A percentile compares a stretch with the other conserved stretches of the same genome.
Evolutionary conservation across 2,329 filamentous ascomycete genomes (phyloP).

Genomic region (Aspergillus quadricinctus): DNA sequence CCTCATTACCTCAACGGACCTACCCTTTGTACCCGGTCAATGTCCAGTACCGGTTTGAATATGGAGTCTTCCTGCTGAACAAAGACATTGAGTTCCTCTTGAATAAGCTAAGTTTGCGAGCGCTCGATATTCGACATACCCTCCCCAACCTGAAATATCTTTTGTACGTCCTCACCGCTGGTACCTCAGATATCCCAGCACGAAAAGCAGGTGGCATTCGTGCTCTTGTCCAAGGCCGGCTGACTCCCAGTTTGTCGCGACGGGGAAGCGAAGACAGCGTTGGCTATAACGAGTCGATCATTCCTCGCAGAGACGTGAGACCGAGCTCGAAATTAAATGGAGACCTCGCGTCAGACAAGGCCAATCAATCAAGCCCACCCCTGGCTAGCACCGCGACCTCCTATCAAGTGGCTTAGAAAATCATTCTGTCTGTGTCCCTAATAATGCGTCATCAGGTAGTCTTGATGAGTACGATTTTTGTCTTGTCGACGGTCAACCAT

Average conservation of each 20-base stretch:
- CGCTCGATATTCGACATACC: slow-evolving; percentile 87
- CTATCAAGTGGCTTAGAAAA: slow-evolving; percentile 15
- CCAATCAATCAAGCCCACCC: slow-evolving; percentile 10
- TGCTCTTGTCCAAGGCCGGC: slow-evolving; percentile 39
- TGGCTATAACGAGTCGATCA: slow-evolving; percentile 26
- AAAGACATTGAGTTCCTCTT: slow-evolving; percentile 79
- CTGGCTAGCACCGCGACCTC: slow-evolving; percentile 14
- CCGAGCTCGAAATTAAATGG: slow-evolving; percentile 25
- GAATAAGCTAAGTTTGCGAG: slow-evolving; percentile 64
- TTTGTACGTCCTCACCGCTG: slow-evolving; percentile 82
- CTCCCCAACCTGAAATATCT: slow-evolving; percentile 91
- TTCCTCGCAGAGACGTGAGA: slow-evolving; percentile 24
- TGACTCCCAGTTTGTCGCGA: slow-evolving; percentile 36
- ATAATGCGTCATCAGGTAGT: neutral
- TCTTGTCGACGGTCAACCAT: neutral
- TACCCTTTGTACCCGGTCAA: slow-evolving; percentile 78
- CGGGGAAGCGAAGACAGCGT: slow-evolving; percentile 40
- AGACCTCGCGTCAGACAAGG: slow-evolving; percentile 17
- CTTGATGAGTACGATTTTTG: neutral
- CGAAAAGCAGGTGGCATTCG: slow-evolving; percentile 52
- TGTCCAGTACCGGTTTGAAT: slow-evolving; percentile 88
- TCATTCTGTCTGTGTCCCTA: neutral
- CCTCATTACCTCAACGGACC: slow-evolving; percentile 53
- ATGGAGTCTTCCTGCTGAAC: slow-evolving; percentile 93
- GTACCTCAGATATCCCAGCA: slow-evolving; percentile 58